Evolutionary conservation across 495 filamentous ascomycete genomes (phyloP), one percentile per base, ranked within the genome.

Genomic region (Annulohypoxylon moriforme): DNA sequence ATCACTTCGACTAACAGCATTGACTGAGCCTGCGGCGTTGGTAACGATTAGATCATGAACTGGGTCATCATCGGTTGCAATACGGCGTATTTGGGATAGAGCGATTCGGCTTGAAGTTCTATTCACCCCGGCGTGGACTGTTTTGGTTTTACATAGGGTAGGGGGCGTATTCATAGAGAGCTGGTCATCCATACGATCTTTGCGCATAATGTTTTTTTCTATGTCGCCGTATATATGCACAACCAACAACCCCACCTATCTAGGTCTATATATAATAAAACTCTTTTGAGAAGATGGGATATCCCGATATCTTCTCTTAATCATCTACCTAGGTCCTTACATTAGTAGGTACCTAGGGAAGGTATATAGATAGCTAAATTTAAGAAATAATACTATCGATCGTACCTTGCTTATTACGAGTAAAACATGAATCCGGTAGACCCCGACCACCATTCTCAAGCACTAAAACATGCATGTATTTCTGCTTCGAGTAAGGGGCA

Each of bases 161-260:
- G 52, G 52, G 60, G 59, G 50, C 29, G 52, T 62, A 44, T 65
- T 61, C 55, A 69, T 69, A 69, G 38, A 69, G 70, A 64, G 61
- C 71, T 66, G 66, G 71, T 36, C 65, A 69, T 69, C 70, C 60
- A 69, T 62, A 66, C 71, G 71, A 69, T 73, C 71, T 69, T 69
- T 73, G 66, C 61, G 29, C 36, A 60, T 72, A 73, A 69, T 73
- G 71, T 69, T 58, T 73, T 69, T 58, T 73, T 66, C 61, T 69
- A 69, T 69, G 71, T 73, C 55, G 47, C 40, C 60, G 65, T 69
- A 73, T 50, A 69, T 68, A 65, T 22, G 22, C 44, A 64, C 47
- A 42, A 52, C 20, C 56, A 18, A 49, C 3, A 50, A 18, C n/a
- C 18, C 34, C 52, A 53, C 36, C 53, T 68, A 44, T n/a, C 18